Base-by-base conservation (phyloP, 495 filamentous ascomycete species). In the Endocarpon pusillum region DNA sequence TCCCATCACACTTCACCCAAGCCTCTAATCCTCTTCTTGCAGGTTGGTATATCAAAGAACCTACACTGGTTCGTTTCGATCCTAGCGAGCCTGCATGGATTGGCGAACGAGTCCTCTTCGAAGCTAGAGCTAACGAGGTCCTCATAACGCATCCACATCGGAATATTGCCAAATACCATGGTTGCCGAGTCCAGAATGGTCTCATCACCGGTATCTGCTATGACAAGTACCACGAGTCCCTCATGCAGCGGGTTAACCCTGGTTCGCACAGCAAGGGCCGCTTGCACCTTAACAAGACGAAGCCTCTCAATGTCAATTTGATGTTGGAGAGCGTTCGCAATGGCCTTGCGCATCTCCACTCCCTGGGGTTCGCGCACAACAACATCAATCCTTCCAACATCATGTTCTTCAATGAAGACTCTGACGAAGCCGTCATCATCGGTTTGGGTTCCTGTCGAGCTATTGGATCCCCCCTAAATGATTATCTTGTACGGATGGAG, bases 301-400 rank as follows among this genome's bases (percentile, higher is more conserved):
- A n/a, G n/a, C n/a, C n/a, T n/a, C n/a, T n/a, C n/a, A n/a, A n/a
- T n/a, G n/a, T n/a, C n/a, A n/a, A n/a, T n/a, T n/a, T n/a, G n/a
- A n/a, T n/a, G n/a, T 19, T 47, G 3, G 9, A 19, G 1, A 42
- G 40, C 19, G 48, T 55, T 11, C 14, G 43, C 35, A 27, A 35
- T 22, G 51, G 45, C 21, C 38, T 54, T 35, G 21, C 34, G 26
- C 48, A 54, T 41, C 35, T 52, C 23, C 43, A 55, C 27, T 28
- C 28, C 17, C 30, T 54, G 19, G 46, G 44, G 21, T 35, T 53
- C n/a, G 37, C 46, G 11, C 43, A 52, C 33, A 47, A 42, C 25
- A 45, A 55, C 36, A 21, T 55, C 21, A 53, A 49, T n/a, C 44
- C 45, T 26, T 29, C 14, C 10, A 55, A 54, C 27, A 54, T 52